These are phyloP conservation scores for Colletotrichum higginsianum DNA, from an alignment of 2,329 filamentous ascomycete genomes.

Conservation along the genomic window DNA sequence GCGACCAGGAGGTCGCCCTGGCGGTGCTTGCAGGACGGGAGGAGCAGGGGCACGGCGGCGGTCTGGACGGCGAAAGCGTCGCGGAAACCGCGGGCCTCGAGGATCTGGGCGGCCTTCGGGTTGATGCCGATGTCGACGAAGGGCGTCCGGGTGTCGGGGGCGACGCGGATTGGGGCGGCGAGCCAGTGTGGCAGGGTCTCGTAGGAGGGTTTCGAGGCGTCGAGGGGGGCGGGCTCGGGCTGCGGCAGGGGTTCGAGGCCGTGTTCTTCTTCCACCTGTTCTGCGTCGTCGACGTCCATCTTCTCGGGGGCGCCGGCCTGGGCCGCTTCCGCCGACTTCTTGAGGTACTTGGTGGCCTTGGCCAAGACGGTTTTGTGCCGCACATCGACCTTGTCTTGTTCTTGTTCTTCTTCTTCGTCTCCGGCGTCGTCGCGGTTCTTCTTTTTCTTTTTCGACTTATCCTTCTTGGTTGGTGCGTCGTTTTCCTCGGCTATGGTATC, in stretches of 20 bases:
- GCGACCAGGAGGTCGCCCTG: constrained; percentile 89
- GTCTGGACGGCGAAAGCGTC: constrained; percentile 86
- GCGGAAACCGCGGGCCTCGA: constrained; percentile 78
- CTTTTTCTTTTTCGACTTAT: constrained; percentile 47
- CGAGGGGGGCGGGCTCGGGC: constrained; percentile 73
- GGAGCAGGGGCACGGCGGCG: constrained; percentile 83
- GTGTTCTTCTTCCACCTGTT: constrained; percentile 66
- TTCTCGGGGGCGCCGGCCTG: constrained; percentile 51
- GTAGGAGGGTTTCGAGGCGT: constrained; percentile 75
- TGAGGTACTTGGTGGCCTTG: constrained; percentile 70
- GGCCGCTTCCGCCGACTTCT: constrained; percentile 60
- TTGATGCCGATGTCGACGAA: constrained; percentile 78
- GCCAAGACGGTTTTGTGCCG: constrained; percentile 68
- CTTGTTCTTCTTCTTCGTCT: constrained; percentile 44
- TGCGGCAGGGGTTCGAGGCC: constrained; percentile 88
- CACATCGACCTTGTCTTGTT: constrained; percentile 48
- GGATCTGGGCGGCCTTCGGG: constrained; percentile 69
- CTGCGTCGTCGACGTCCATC: constrained; percentile 47
- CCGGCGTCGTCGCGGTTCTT: constrained; percentile 23
- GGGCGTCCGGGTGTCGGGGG: constrained; percentile 69
- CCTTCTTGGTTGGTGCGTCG: constrained; percentile 38
- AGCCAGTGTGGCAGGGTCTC: constrained; percentile 88
- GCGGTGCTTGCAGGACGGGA: constrained; percentile 73
- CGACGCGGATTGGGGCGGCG: constrained; percentile 79
- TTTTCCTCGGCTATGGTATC: not conserved